Evolutionary conservation across 1,284 basidiomycete genomes (phyloP).

Genomic region (Pascua sp.): DNA sequence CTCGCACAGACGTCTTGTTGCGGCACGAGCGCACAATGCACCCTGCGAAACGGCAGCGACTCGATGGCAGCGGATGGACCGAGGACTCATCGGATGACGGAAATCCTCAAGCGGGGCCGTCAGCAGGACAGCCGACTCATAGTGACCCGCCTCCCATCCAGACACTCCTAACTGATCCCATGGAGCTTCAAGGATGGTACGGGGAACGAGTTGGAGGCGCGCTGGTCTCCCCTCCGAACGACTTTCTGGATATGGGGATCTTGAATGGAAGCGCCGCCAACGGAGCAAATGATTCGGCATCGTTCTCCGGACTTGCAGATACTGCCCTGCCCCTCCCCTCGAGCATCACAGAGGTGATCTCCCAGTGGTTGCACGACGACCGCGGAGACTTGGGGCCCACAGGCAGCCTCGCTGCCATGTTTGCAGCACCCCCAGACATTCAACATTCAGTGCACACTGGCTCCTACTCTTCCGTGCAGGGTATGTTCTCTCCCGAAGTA

Average conservation of each 20-base stretch:
- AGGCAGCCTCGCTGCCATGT: too few species aligned
- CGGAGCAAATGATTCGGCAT: too few species aligned
- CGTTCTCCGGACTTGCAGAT: neutral
- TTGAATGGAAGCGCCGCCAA: too few species aligned
- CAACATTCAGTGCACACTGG: conserved; percentile 1
- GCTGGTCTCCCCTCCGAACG: too few species aligned
- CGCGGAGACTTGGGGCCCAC: conserved; percentile 1
- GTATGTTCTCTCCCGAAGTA: too few species aligned
- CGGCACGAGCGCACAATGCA: conserved; percentile 11
- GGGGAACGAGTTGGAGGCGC: too few species aligned
- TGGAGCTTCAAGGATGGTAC: too few species aligned
- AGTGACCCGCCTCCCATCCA: too few species aligned
- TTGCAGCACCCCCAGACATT: too few species aligned
- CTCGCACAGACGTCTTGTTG: conserved; percentile 7
- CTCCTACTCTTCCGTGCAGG: conserved; percentile 1
- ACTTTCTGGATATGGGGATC: too few species aligned
- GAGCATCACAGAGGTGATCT: conserved; percentile 3
- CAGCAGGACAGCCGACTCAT: neutral
- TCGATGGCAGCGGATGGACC: neutral
- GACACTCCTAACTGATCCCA: neutral
- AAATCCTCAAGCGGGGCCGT: neutral
- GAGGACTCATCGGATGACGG: neutral
- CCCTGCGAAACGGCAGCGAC: neutral
- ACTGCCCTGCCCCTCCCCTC: neutral
- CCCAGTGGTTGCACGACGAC: conserved; percentile 8